Conservation (phyloP, 768 basidiomycete genomes). For the Lyophyllum atratum region DNA sequence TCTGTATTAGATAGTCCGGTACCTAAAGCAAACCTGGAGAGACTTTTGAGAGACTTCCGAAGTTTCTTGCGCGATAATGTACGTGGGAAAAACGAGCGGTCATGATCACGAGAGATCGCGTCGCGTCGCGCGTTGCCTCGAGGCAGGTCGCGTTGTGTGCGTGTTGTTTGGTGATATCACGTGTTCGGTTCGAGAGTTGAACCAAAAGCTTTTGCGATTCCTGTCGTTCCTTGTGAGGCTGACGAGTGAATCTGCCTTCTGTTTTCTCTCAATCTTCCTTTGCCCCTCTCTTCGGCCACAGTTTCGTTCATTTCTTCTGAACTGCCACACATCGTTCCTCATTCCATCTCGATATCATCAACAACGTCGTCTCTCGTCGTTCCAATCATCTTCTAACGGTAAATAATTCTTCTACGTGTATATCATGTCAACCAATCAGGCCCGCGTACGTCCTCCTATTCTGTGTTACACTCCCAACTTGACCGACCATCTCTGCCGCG, state of each 20-base stretch:
- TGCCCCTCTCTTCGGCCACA: constrained; percentile 16
- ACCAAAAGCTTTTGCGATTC: constrained; percentile 22
- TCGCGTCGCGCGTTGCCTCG: constrained; percentile 30
- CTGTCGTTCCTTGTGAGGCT: constrained; percentile 37
- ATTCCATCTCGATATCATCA: constrained; percentile 24
- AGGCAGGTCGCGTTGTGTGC: constrained; percentile 36
- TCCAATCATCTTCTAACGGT: constrained; percentile 25
- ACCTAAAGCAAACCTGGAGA: background rate
- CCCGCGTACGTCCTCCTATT: constrained; percentile 49
- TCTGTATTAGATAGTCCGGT: background rate
- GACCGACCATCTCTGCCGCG: background rate
- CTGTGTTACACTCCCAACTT: constrained; percentile 16
- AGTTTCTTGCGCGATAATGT: background rate
- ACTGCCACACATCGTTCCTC: constrained; percentile 30
- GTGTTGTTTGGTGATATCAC: constrained; percentile 32
- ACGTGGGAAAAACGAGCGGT: constrained; percentile 12
- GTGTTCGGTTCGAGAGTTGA: constrained; percentile 30
- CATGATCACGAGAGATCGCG: constrained; percentile 24
- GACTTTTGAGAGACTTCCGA: background rate
- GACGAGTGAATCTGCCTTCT: constrained; percentile 33
- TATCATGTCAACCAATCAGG: constrained; percentile 62
- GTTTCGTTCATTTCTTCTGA: constrained; percentile 20
- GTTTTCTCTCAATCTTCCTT: constrained; percentile 25
- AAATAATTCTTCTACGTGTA: constrained; percentile 23
- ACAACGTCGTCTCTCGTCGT: constrained; percentile 16